Base-by-base conservation (phyloP, 306 rosid genomes). In the Oxytropis ochrocephala region DNA sequence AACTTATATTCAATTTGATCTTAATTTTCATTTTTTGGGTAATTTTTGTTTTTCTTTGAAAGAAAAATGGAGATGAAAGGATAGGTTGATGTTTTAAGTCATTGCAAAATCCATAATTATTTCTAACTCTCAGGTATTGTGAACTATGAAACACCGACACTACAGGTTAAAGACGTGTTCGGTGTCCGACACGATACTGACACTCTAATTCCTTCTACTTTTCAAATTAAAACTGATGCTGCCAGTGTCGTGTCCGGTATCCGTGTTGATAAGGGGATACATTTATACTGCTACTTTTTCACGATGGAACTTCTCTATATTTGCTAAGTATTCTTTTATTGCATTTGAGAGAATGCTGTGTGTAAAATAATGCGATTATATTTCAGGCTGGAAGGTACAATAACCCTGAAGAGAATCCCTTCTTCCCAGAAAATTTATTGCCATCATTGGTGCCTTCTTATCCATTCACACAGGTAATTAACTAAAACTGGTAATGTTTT, bases 321-420 rank as follows among this genome's bases (percentile, higher is more conserved):
- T 59, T 72, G 17, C 24, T 54, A 47, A 65, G 7, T 24, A 33
- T 21, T 4, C 5, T 59, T 39, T 21, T 47, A 38, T 55, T 63
- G 54, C 49, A 69, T 63, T 46, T n/a, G 52, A 39, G 55, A 64
- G 53, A 49, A 67, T 12, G 33, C 39, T 19, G 13, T 13, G 6
- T 16, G 16, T 60, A 17, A 70, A 59, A 55, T 49, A 39, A 21
- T 54, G n/a, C 10, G 49, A 7, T 60, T 61, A 65, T 74, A 48
- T 70, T 81, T 14, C 89, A 95, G 99, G 91, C 88, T 19, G 99
- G 97, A 68, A 83, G 90, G 72, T 95, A 81, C 74, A 71, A 79
- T 52, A 87, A 73, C 77, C 97, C 92, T 7, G 97, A 91, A 87
- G 96, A 89, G 75, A 80, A 81, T 39, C 85, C 99, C 0, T 95